A percentile compares a stretch with the other conserved stretches of the same genome.
phyloP scores from a whole-genome alignment of 2,329 filamentous ascomycete species.

The Septoria linicola region DNA sequence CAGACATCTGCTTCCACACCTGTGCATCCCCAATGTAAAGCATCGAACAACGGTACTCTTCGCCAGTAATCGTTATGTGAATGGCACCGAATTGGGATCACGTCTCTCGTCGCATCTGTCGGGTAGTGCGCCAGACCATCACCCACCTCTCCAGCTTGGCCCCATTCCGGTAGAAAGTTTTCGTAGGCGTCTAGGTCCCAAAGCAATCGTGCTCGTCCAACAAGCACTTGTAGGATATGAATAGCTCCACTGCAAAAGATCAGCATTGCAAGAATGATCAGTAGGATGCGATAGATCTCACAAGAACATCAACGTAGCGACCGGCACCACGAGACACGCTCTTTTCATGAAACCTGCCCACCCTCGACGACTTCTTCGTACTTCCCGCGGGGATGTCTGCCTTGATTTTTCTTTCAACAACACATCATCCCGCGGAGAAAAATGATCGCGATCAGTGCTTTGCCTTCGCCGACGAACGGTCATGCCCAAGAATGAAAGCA shows the following conservation, averaged over 20 bases:
- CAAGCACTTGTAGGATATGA: slow-evolving; percentile 43
- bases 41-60: slow-evolving; percentile 61
- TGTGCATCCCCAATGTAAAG: slow-evolving; percentile 58
- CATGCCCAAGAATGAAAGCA: slow-evolving; percentile 13
- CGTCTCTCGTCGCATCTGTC: slow-evolving; percentile 42
- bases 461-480: slow-evolving; percentile 5
- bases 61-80: slow-evolving; percentile 73
- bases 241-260: slow-evolving; percentile 41
- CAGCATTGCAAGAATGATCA: slow-evolving; percentile 1
- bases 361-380: slow-evolving; percentile 16
- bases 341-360: slow-evolving; percentile 16
- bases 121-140: slow-evolving; percentile 41
- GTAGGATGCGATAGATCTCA: slow-evolving; percentile 13
- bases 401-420: slow-evolving; percentile 12
- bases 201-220: slow-evolving; percentile 40
- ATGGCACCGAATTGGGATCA: slow-evolving; percentile 59
- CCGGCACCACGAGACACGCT: slow-evolving; percentile 14
- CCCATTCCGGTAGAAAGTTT: slow-evolving; percentile 44
- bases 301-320: slow-evolving; percentile 23
- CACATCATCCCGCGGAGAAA: slow-evolving; percentile 14
- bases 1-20: slow-evolving; percentile 70
- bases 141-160: slow-evolving; percentile 38
- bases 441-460: slow-evolving; percentile 14
- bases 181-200: slow-evolving; percentile 37
- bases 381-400: slow-evolving; percentile 16